Evolutionary conservation across 257 asterid species (phyloP).

Genomic region (Jaltomata sinuosa): DNA sequence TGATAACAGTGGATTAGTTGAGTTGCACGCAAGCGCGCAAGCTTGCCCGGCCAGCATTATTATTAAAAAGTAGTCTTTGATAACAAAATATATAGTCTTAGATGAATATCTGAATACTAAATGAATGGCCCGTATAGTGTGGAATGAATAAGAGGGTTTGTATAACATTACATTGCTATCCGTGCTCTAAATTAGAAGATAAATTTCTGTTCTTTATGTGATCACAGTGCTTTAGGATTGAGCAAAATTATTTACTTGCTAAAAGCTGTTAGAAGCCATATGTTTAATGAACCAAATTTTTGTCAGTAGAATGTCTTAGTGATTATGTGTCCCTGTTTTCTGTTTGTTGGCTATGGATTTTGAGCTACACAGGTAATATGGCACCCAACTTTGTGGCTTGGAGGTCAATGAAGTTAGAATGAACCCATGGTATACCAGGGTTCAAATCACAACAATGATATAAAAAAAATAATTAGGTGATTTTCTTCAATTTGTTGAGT

Average conservation of each 20-base stretch:
- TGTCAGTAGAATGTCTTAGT: not conserved
- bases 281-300: not conserved
- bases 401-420: too few species aligned
- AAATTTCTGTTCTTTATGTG: not conserved
- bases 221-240: not conserved
- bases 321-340: not conserved
- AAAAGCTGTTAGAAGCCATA: not conserved
- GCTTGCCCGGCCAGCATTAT: not conserved
- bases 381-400: not conserved
- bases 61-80: not conserved
- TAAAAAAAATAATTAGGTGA: not conserved
- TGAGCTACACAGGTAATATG: not conserved
- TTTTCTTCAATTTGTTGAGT: rapidly evolving
- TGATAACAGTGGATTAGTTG: not conserved
- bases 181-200: not conserved
- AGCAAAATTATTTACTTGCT: not conserved
- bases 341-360: not conserved
- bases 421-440: not conserved
- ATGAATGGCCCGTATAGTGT: not conserved
- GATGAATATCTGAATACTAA: not conserved
- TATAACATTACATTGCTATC: not conserved
- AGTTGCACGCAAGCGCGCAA: not conserved
- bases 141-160: not conserved
- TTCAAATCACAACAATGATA: not conserved
- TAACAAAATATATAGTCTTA: not conserved